Evolutionary conservation across 2,329 filamentous ascomycete species (phyloP), one percentile per base, ranked within the genome.

Genomic region (Aspergillus sergii): DNA sequence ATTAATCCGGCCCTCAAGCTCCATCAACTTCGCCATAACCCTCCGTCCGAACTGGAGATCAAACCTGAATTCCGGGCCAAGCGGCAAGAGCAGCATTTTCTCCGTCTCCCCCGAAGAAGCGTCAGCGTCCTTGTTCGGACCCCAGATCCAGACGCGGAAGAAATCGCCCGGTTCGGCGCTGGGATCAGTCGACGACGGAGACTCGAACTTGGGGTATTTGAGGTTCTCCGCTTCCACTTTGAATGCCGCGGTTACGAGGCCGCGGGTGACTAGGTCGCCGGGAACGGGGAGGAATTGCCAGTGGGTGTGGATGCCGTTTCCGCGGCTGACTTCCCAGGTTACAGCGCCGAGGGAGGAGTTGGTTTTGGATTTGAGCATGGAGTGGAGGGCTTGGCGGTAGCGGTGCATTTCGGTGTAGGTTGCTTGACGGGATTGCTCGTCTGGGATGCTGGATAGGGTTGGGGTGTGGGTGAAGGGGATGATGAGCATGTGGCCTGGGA

Each of bases 201-300:
- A 71, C 60, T 79, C 78, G 69, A 89, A 87, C 2, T 78, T 76
- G 0, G 86, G 85, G 72, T 88, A 89, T 43, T 82, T 76, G 26
- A 85, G 75, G 55, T 96, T 96, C 75, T 96, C 91, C 0, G 93
- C 93, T 73, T 97, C 89, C 1, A 96, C 91, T 59, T 90, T 89
- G 80, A 99, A 97, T 0, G 90, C 94, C 0, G 91, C 92, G 75
- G 97, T 93, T 0, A 96, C 91, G 1, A 96, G 83, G 0, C 91
- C 91, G 54, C 88, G 88, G 23, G 80, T 81, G 57, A 97, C 85
- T 51, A 92, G 81, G 11, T 90, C 84, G 0, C 85, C 82, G 0
- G 91, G 86, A 0, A 96, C 83, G 0, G 95, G 93, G 34, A 98
- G 81, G 69, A 96, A 91, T 78, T 99, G 96, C 95, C 94, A 97